These are phyloP conservation scores for Umbilicaria muhlenbergii DNA, from an alignment of 495 filamentous ascomycete species.

Conservation along the genomic window DNA sequence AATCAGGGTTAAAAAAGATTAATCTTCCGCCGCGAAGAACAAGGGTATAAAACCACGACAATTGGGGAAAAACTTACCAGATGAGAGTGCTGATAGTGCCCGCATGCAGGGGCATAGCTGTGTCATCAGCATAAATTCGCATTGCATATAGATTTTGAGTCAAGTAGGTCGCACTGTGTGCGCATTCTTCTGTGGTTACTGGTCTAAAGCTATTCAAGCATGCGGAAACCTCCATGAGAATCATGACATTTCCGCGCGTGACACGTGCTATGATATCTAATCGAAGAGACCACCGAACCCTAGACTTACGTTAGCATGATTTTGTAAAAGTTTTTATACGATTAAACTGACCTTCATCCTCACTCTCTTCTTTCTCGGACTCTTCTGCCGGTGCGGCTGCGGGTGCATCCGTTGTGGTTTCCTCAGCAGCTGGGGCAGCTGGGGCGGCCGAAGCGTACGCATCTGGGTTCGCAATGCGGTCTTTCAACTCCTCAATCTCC, in stretches of 20 bases:
- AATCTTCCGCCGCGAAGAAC: constrained; percentile 31
- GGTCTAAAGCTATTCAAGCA: too few species aligned
- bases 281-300: constrained; percentile 42
- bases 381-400: constrained; percentile 28
- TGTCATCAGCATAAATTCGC: too few species aligned
- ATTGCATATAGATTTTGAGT: too few species aligned
- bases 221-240: too few species aligned
- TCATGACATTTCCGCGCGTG: too few species aligned
- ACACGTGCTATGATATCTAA: constrained; percentile 20
- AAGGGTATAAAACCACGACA: not conserved
- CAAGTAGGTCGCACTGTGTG: too few species aligned
- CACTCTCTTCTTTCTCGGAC: constrained; percentile 30
- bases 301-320: constrained; percentile 16
- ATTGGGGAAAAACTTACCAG: not conserved
- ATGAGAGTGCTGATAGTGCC: not conserved
- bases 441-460: constrained; percentile 76
- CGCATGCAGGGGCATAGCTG: too few species aligned
- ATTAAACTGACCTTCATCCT: constrained; percentile 22
- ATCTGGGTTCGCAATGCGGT: constrained; percentile 96
- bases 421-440: constrained; percentile 35
- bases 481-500: constrained; percentile 93
- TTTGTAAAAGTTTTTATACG: too few species aligned
- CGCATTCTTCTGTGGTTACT: too few species aligned
- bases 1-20: constrained; percentile 44
- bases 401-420: constrained; percentile 31